phyloP scores from a whole-genome alignment of 257 asterid genomes.

The Solanum dulcamara region DNA sequence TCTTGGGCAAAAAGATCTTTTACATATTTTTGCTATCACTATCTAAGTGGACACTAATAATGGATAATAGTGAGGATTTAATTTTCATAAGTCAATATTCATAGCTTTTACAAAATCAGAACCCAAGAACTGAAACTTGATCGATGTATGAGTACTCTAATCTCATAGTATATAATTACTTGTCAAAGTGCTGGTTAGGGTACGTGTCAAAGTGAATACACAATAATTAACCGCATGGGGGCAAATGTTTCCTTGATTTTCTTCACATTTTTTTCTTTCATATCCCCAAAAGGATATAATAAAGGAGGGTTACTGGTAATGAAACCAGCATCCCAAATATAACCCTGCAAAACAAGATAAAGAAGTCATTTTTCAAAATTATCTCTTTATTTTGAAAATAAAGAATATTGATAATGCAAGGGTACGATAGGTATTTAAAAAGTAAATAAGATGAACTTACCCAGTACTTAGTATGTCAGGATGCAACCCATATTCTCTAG shows the following conservation, averaged over 20 bases:
- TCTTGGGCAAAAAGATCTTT: not conserved
- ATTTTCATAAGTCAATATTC: not conserved
- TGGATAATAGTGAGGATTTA: not conserved
- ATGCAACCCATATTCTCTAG: slow-evolving; percentile 56
- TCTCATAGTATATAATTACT: not conserved
- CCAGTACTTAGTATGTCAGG: slow-evolving; percentile 61
- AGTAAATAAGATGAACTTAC: slow-evolving; percentile 11
- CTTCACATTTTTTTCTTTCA: slow-evolving; percentile 7
- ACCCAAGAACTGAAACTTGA: not conserved
- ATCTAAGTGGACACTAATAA: not conserved
- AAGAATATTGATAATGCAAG: not conserved
- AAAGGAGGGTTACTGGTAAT: slow-evolving; percentile 48
- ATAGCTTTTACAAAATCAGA: not conserved
- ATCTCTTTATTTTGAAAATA: not conserved
- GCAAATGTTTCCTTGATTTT: not conserved
- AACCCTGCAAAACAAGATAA: slow-evolving; percentile 33
- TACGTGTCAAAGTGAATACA: slow-evolving; percentile 1
- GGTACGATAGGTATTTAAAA: not conserved
- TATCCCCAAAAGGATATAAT: slow-evolving; percentile 40
- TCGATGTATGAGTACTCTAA: not conserved
- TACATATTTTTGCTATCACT: not conserved
- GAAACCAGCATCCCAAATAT: slow-evolving; percentile 65
- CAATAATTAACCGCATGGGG: not conserved
- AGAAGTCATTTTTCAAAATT: not conserved
- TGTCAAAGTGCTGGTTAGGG: not conserved